Evolutionary conservation across 164 flowering plant species (phyloP), one percentile per base, ranked within the genome.

Genomic region (Tetracentron sinense): DNA sequence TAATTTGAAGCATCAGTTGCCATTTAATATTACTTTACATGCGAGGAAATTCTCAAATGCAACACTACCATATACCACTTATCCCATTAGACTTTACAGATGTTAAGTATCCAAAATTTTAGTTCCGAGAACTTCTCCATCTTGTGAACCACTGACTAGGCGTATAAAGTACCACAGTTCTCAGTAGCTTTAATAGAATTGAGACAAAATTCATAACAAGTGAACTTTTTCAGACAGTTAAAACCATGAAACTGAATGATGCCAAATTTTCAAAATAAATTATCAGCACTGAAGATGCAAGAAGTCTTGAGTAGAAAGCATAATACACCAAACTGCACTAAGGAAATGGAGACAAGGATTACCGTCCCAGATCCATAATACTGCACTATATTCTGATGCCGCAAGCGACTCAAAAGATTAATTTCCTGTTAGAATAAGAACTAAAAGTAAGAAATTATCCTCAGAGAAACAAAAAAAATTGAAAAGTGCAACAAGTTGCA

Each of bases 331-430:
- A 42, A 61, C 15, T 28, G 21, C 60, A 44, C 21, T 11, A n/a
- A 12, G 12, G n/a, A 46, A 8, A 38, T 8, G 44, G 44, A 12
- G 14, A 74, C 5, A 46, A 52, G 20, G 67, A 86, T 68, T 72
- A 88, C 98, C 69, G 81, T 74, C 79, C 89, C 95, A 54, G 86
- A 81, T 28, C 98, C 98, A 77, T 83, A 84, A 63, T 92, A 92
- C 76, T 83, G 96, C 72, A 92, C 98, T 59, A 92, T 92, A 68
- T 92, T 92, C 50, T 79, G 92, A 71, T 92, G 98, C 46, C 87
- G 73, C 75, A 89, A 78, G 63, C 91, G 91, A 72, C 98, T 90
- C 73, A 92, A 62, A 26, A 90, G 65, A 63, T 81, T 22, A 66
- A 92, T 86, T 79, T 92, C 98, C 98, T 90, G 83, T 49, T 29